Evolutionary conservation across 2,329 filamentous ascomycete genomes (phyloP), one percentile per base, ranked within the genome.

Genomic region (Verticillium nubilum): DNA sequence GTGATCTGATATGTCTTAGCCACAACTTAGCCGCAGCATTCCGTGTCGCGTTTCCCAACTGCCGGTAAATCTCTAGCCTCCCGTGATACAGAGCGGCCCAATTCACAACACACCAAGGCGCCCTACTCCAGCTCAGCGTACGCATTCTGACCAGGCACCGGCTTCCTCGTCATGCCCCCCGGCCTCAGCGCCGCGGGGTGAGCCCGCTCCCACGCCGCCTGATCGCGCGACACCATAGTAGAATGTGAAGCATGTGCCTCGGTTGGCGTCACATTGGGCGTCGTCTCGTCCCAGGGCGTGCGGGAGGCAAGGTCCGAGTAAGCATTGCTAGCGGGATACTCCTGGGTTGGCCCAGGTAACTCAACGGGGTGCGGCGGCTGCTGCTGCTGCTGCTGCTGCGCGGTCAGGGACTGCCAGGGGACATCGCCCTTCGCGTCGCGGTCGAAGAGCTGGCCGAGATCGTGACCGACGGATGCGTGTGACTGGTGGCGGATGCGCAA

Each of bases 401-500:
- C 55, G 23, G 54, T 54, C n/a, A 57, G 26, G 12, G 33, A 56
- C 4, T 57, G 53, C 54, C 60, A 60, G 10, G 56, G 42, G n/a
- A 57, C 29, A 35, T 58, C 37, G 31, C 28, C 57, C 50, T 35
- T 10, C 37, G 56, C 17, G 28, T 58, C 28, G 23, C 55, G 52
- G 35, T 37, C 25, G 47, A 58, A 13, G 56, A 52, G 28, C 19
- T 26, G 27, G 26, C 27, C 52, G 25, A 53, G 25, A 15, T n/a
- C 27, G 52, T 53, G 52, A 13, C 52, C 52, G 52, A 23, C 52
- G 15, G 52, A 42, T 7, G 29, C 54, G 9, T 42, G 50, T 42
- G 60, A 52, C 5, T 47, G 25, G 29, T 59, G 57, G 28, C 62
- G 54, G 53, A 58, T 53, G 5, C 58, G 58, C 5, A 62, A 52